These are phyloP conservation scores for Ceratocystis lukuohia DNA, from an alignment of 2,329 filamentous ascomycete genomes.

Conservation along the genomic window DNA sequence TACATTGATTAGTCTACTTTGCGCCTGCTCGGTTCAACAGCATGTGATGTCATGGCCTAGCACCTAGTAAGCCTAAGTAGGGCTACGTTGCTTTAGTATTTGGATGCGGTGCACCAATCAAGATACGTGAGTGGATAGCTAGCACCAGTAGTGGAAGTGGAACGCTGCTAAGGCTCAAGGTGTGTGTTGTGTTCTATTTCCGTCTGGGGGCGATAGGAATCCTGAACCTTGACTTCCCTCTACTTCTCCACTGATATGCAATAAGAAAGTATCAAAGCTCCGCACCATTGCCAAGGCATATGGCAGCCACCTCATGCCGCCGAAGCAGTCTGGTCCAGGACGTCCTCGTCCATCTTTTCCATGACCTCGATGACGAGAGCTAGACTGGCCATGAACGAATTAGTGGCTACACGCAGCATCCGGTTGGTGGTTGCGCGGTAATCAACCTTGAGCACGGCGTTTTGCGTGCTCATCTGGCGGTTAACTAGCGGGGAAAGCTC, in stretches of 20 bases:
- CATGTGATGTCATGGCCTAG: too few relatives aligned
- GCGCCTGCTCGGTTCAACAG: too few relatives aligned
- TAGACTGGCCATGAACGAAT: conserved; percentile 88
- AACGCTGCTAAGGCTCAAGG: background rate
- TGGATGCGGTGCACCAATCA: background rate
- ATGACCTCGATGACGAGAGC: conserved; percentile 77
- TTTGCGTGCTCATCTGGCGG: conserved; percentile 49
- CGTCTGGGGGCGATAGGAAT: background rate
- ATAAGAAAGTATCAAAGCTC: background rate
- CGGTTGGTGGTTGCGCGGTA: conserved; percentile 87
- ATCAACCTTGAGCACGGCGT: conserved; percentile 50
- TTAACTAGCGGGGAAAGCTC: conserved; percentile 78
- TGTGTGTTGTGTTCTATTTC: background rate
- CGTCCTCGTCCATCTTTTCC: conserved; percentile 78
- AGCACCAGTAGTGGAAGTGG: background rate
- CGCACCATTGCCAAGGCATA: too few relatives aligned
- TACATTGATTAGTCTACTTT: background rate
- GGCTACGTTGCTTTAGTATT: too few relatives aligned
- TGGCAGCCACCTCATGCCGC: background rate
- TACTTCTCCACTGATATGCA: background rate
- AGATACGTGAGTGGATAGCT: background rate
- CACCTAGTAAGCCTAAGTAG: too few relatives aligned
- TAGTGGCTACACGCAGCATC: conserved; percentile 91
- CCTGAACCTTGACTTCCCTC: background rate
- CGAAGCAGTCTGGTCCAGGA: conserved; percentile 36